Evolutionary conservation across 768 basidiomycete genomes (phyloP).

Genomic region (Rossbeevera mucosa): DNA sequence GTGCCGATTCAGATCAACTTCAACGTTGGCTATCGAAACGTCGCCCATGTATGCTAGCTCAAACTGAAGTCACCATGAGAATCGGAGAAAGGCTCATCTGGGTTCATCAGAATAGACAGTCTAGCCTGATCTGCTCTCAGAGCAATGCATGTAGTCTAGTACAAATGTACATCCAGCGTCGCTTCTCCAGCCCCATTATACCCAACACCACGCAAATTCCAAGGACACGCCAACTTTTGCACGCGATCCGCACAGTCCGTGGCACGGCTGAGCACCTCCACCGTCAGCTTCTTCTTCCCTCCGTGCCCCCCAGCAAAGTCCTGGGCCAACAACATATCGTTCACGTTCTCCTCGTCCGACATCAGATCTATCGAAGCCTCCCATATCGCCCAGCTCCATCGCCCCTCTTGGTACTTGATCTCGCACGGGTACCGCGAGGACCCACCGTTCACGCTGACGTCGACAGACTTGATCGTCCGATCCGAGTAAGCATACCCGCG

Average conservation of each 20-base stretch:
- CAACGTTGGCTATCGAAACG: neutral
- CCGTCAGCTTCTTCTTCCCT: conserved; percentile 11
- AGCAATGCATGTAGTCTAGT: neutral
- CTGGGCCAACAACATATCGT: neutral
- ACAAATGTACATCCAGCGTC: conserved; percentile 1
- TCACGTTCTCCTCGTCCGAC: conserved; percentile 22
- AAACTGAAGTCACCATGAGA: too few species aligned
- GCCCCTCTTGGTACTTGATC: conserved; percentile 57
- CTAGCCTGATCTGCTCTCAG: too few species aligned
- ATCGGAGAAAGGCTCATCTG: too few species aligned
- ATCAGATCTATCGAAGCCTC: conserved; percentile 41
- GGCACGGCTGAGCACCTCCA: conserved; percentile 44
- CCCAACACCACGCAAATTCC: conserved; percentile 68
- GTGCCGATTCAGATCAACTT: neutral
- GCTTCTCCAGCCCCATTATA: conserved; percentile 32
- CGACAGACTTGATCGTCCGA: conserved; percentile 45
- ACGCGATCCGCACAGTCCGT: conserved; percentile 43
- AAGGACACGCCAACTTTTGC: conserved; percentile 47
- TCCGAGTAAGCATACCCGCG: conserved; percentile 56
- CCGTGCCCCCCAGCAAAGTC: conserved; percentile 7
- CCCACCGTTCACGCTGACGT: conserved; percentile 51
- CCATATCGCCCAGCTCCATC: conserved; percentile 77
- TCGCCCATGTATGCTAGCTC: too few species aligned
- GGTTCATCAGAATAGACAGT: too few species aligned
- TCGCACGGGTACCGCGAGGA: conserved; percentile 45